A percentile compares a stretch with the other conserved stretches of the same genome.
Evolutionary conservation across 495 filamentous ascomycete species (phyloP).

Genomic region (Thermochaetoides thermophila): DNA sequence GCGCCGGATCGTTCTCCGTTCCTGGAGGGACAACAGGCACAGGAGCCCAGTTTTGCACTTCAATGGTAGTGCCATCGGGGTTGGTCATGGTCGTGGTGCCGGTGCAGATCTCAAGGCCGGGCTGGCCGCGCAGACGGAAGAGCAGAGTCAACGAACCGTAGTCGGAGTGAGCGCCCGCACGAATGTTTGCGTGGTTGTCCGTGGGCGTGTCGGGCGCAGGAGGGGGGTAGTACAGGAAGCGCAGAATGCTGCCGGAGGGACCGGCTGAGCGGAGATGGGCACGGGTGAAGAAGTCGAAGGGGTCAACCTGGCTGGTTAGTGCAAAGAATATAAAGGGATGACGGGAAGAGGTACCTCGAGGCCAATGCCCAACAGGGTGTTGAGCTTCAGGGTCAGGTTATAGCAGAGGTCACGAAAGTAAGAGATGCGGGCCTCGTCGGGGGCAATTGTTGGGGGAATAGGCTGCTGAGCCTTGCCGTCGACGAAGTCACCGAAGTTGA

Average conservation of each 20-base stretch:
- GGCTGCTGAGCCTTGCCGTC: constrained; percentile 65
- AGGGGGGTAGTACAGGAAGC: constrained; percentile 69
- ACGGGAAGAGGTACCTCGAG: constrained; percentile 34
- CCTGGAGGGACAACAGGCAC: constrained; percentile 46
- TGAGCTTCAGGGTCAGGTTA: constrained; percentile 53
- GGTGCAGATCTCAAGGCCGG: constrained; percentile 84
- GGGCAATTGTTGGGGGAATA: constrained; percentile 48
- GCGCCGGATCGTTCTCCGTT: constrained; percentile 37
- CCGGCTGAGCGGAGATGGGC: constrained; percentile 48
- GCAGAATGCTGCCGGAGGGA: constrained; percentile 57
- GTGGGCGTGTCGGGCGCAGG: constrained; percentile 42
- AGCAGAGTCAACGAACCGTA: constrained; percentile 81
- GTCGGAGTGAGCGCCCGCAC: constrained; percentile 85
- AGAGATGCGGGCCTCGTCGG: constrained; percentile 44
- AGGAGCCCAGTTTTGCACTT: too few relatives aligned
- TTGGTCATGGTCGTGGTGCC: too few relatives aligned
- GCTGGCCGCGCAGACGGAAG: constrained; percentile 70
- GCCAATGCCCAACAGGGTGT: constrained; percentile 61
- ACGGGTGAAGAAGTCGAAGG: constrained; percentile 52
- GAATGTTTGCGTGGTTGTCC: constrained; percentile 49
- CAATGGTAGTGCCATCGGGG: constrained; percentile 23
- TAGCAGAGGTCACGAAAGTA: constrained; percentile 57
- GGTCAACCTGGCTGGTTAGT: constrained; percentile 4
- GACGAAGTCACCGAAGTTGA: constrained; percentile 78
- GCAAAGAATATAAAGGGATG: constrained; percentile 14